These are phyloP conservation scores for Diplodia seriata DNA, from an alignment of 2,329 filamentous ascomycete species.

Conservation along the genomic window DNA sequence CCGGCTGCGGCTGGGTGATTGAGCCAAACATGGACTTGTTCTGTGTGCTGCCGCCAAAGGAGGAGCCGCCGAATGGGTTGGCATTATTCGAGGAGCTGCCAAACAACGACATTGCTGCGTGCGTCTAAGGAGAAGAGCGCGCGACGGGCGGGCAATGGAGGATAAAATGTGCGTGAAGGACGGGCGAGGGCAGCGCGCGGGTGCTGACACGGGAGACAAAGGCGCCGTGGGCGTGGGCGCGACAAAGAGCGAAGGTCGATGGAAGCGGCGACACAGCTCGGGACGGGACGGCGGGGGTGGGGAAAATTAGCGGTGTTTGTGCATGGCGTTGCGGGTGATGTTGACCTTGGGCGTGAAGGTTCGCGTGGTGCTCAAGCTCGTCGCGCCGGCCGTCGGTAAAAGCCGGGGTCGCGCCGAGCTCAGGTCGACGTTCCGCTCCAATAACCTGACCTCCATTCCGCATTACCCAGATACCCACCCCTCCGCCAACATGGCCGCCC, in stretches of 20 bases:
- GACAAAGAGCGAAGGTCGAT: neutral
- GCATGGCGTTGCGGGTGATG: conserved; percentile 7
- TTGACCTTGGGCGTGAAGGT: conserved; percentile 8
- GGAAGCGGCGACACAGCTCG: neutral
- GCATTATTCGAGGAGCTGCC: neutral
- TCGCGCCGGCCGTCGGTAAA: conserved; percentile 16
- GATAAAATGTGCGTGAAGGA: neutral
- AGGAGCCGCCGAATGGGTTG: conserved; percentile 17
- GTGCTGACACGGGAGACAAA: neutral
- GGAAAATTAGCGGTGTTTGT: neutral
- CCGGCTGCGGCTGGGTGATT: conserved; percentile 16
- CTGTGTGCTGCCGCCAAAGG: conserved; percentile 28
- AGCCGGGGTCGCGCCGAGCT: conserved; percentile 20
- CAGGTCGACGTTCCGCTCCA: conserved; percentile 30
- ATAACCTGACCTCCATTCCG: conserved; percentile 32
- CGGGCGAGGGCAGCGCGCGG: conserved; percentile 7
- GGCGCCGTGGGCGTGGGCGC: neutral
- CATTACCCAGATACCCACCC: conserved; percentile 33
- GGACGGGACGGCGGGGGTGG: neutral
- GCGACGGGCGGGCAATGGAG: conserved; percentile 12
- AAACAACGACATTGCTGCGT: conserved; percentile 22
- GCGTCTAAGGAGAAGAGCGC: neutral
- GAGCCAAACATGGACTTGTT: conserved; percentile 27
- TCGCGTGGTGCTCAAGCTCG: conserved; percentile 26
- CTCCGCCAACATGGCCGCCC: conserved; percentile 63